A percentile compares a stretch with the other conserved stretches of the same genome.
Conservation (phyloP, 2,329 filamentous ascomycete genomes). For the Talaromyces sp. region DNA sequence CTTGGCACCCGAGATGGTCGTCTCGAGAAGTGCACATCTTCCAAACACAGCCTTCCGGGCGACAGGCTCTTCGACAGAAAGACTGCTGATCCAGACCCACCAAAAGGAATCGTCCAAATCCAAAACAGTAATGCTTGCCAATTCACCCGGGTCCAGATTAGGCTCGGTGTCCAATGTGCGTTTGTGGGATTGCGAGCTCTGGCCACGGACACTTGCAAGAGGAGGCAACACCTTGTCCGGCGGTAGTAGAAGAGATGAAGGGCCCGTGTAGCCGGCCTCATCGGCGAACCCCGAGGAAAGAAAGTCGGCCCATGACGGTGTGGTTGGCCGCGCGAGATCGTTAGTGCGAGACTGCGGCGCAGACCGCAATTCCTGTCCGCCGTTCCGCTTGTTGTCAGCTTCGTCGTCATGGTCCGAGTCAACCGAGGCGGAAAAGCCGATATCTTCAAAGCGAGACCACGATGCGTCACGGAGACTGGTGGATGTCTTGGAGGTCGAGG, state of each 20-base stretch:
- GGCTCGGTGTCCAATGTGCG: conserved; percentile 65
- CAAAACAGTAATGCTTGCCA: conserved; percentile 83
- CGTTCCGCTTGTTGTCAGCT: conserved; percentile 28
- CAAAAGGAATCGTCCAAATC: conserved; percentile 94
- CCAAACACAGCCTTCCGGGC: conserved; percentile 90
- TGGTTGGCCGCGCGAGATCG: conserved; percentile 76
- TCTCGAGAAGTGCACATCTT: conserved; percentile 87
- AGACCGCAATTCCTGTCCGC: conserved; percentile 55
- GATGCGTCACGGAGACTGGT: conserved; percentile 77
- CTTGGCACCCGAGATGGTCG: conserved; percentile 69
- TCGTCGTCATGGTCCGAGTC: conserved; percentile 66
- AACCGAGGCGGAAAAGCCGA: conserved; percentile 76
- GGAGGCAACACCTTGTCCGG: conserved; percentile 89
- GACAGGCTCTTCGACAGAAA: conserved; percentile 82
- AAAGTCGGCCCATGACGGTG: conserved; percentile 97
- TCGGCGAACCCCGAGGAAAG: conserved; percentile 89
- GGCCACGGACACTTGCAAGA: conserved; percentile 65
- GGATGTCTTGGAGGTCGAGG: conserved; percentile 65
- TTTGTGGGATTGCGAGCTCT: conserved; percentile 81
- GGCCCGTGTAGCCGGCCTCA: conserved; percentile 59
- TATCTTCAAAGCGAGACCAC: conserved; percentile 94
- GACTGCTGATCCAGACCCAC: conserved; percentile 99
- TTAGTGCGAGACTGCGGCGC: conserved; percentile 64
- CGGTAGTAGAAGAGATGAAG: conserved; percentile 71
- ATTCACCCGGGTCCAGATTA: conserved; percentile 80